Conservation (phyloP, 179 eudicot genomes). For the Silene vulgaris region DNA sequence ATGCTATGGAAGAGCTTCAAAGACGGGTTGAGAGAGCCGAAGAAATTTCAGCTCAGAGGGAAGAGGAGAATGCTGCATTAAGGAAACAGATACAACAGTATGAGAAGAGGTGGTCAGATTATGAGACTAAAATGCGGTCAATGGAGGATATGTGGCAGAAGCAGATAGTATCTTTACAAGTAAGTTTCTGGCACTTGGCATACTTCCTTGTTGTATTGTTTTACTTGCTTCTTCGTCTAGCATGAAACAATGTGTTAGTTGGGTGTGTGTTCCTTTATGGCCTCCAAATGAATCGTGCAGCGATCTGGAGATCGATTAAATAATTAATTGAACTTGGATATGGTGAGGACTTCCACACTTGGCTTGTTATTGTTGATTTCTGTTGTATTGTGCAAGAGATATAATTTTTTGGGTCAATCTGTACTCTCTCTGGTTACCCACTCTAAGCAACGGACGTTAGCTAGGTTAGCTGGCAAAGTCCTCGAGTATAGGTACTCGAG, state of each 20-base stretch:
- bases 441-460: neutral
- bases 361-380: constrained; percentile 2
- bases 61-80: constrained; percentile 60
- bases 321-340: constrained; percentile 1
- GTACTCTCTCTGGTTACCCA: neutral
- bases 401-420: neutral
- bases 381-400: neutral
- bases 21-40: constrained; percentile 43
- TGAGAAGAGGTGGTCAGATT: constrained; percentile 51
- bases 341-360: neutral
- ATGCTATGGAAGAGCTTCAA: constrained; percentile 39
- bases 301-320: neutral
- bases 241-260: neutral
- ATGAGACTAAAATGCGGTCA: constrained; percentile 59
- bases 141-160: constrained; percentile 79
- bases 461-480: neutral
- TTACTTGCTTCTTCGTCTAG: neutral
- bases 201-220: neutral
- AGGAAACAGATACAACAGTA: constrained; percentile 36
- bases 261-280: neutral
- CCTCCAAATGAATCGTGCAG: neutral
- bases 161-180: constrained; percentile 59
- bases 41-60: constrained; percentile 50
- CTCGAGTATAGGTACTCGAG: neutral
- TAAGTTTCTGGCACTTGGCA: constrained; percentile 23